Conservation (phyloP, 495 filamentous ascomycete genomes). For the Penicillium fimorum region DNA sequence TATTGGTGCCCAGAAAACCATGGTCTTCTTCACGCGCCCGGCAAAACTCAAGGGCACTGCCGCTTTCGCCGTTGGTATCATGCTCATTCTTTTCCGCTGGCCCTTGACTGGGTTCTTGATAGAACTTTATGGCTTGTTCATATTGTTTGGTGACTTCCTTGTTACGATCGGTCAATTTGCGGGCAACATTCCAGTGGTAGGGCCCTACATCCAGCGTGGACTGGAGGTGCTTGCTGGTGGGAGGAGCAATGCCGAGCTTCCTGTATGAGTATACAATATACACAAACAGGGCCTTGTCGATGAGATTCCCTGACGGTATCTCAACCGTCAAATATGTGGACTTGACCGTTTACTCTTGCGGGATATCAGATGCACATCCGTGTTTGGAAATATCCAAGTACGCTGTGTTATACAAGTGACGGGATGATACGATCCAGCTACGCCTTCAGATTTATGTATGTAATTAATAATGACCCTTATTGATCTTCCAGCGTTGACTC, state of each 20-base stretch:
- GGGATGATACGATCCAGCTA: conserved; percentile 16
- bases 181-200: conserved; percentile 78
- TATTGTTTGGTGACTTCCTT: conserved; percentile 94
- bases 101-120: conserved; percentile 83
- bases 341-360: background rate
- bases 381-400: background rate
- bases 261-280: conserved; percentile 46
- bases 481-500: conserved; percentile 1
- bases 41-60: conserved; percentile 91
- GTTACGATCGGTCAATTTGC: conserved; percentile 88
- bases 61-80: conserved; percentile 80
- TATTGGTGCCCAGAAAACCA: conserved; percentile 88
- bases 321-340: background rate
- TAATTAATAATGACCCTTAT: conserved; percentile 30
- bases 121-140: conserved; percentile 88
- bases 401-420: conserved; percentile 1
- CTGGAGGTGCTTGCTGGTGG: conserved; percentile 64
- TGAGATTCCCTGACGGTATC: background rate
- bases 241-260: conserved; percentile 71
- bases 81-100: conserved; percentile 85
- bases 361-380: background rate
- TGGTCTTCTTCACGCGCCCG: conserved; percentile 87
- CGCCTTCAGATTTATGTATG: conserved; percentile 16
- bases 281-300: background rate
- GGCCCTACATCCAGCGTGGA: conserved; percentile 70